Conservation (phyloP, 192 early-diverging fungal genomes). For the Pilobolus umbonatus region DNA sequence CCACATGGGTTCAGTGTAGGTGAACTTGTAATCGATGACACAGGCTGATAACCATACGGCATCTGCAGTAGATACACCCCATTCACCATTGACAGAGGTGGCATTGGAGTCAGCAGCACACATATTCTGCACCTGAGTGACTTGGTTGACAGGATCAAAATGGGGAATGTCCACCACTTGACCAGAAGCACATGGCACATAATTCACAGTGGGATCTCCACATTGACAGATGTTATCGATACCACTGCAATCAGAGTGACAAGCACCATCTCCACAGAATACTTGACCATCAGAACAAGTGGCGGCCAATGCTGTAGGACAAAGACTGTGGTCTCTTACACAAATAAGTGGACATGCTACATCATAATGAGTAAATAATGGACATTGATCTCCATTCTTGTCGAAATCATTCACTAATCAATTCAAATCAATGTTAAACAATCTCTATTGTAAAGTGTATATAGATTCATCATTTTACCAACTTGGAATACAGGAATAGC, state of each 20-base stretch:
- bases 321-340: constrained; percentile 42
- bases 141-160: constrained; percentile 48
- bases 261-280: constrained; percentile 55
- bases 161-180: constrained; percentile 37
- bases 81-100: constrained; percentile 4
- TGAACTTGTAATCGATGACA: constrained; percentile 36
- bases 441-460: background rate
- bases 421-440: background rate
- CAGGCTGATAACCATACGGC: constrained; percentile 50
- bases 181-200: constrained; percentile 49
- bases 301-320: constrained; percentile 40
- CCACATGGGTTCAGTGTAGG: constrained; percentile 51
- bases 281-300: constrained; percentile 35
- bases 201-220: constrained; percentile 29
- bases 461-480: background rate
- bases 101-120: constrained; percentile 22
- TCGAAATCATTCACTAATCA: constrained; percentile 44
- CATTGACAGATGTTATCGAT: constrained; percentile 52
- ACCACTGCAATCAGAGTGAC: constrained; percentile 37
- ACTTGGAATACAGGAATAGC: constrained; percentile 14
- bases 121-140: constrained; percentile 15
- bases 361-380: constrained; percentile 40
- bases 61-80: constrained; percentile 7
- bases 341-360: constrained; percentile 51
- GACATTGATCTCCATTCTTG: constrained; percentile 44